Evolutionary conservation across 2,329 filamentous ascomycete species (phyloP).

Genomic region (Fusarium sp.): DNA sequence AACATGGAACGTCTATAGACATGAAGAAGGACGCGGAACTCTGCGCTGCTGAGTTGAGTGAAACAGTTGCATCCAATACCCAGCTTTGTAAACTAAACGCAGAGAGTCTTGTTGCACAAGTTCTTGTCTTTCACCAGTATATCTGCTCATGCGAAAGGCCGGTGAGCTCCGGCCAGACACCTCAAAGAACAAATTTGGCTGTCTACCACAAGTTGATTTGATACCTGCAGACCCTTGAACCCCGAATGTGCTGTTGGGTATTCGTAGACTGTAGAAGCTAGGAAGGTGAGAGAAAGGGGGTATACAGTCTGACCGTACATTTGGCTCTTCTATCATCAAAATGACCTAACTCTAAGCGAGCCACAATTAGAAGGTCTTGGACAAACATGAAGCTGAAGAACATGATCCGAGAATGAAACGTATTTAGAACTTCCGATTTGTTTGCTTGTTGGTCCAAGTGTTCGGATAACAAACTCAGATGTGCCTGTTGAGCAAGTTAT

Average conservation of each 20-base stretch:
- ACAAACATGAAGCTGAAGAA: not conserved
- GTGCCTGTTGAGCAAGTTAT: slow-evolving; percentile 9
- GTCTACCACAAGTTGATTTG: not conserved
- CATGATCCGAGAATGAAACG: slow-evolving; percentile 2
- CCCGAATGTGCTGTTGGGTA: no score
- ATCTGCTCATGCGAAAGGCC: not conserved
- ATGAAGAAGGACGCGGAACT: not conserved
- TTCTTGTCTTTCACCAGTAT: not conserved
- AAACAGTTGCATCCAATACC: not conserved
- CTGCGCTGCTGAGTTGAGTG: not conserved
- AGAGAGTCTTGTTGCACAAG: not conserved
- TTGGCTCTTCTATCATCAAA: slow-evolving; percentile 1
- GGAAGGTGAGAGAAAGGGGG: not conserved
- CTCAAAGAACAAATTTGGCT: not conserved
- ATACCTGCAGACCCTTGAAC: slow-evolving; percentile 7
- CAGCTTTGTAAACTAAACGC: not conserved
- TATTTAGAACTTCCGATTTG: slow-evolving; percentile 1
- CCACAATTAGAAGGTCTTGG: not conserved
- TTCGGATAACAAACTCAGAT: not conserved
- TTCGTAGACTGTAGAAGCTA: not conserved
- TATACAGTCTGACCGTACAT: not conserved
- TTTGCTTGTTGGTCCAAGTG: slow-evolving; percentile 6
- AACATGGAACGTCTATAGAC: not conserved
- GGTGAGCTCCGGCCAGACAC: not conserved
- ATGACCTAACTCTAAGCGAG: not conserved